Conservation (phyloP, 2,329 filamentous ascomycete genomes). For the Xylariaceae sp. region DNA sequence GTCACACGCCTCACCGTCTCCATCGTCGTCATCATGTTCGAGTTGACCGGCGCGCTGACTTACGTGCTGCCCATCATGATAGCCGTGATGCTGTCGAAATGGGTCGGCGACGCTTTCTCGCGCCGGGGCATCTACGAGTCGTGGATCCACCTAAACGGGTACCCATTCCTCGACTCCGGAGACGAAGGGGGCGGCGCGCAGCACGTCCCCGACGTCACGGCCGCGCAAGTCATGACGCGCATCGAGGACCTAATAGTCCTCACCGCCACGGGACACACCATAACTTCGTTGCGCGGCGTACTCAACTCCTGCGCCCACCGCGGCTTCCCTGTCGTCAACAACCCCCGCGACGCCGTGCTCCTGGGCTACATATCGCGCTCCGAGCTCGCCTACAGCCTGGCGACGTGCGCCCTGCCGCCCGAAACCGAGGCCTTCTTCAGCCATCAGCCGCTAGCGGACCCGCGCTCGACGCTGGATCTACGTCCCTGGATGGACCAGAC, state of each 20-base stretch:
- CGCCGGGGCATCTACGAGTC: conserved; percentile 93
- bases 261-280: conserved; percentile 80
- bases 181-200: conserved; percentile 54
- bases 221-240: conserved; percentile 85
- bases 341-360: conserved; percentile 69
- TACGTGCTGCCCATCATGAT: conserved; percentile 99
- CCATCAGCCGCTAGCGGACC: conserved; percentile 76
- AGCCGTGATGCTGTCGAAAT: conserved; percentile 95
- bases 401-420: conserved; percentile 55
- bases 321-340: conserved; percentile 85
- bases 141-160: conserved; percentile 95
- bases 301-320: conserved; percentile 72
- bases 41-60: conserved; percentile 89
- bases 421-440: conserved; percentile 79
- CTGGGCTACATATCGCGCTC: conserved; percentile 92
- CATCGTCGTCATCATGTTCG: conserved; percentile 99
- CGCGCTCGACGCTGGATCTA: conserved; percentile 73
- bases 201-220: conserved; percentile 70
- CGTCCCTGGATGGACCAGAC: conserved; percentile 99
- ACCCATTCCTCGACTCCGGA: conserved; percentile 89
- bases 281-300: conserved; percentile 65
- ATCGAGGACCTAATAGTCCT: conserved; percentile 87
- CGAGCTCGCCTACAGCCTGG: conserved; percentile 78
- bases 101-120: conserved; percentile 94
- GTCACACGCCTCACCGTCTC: conserved; percentile 96